phyloP scores from a whole-genome alignment of 768 basidiomycete genomes.

The Clathrus columnatus region DNA sequence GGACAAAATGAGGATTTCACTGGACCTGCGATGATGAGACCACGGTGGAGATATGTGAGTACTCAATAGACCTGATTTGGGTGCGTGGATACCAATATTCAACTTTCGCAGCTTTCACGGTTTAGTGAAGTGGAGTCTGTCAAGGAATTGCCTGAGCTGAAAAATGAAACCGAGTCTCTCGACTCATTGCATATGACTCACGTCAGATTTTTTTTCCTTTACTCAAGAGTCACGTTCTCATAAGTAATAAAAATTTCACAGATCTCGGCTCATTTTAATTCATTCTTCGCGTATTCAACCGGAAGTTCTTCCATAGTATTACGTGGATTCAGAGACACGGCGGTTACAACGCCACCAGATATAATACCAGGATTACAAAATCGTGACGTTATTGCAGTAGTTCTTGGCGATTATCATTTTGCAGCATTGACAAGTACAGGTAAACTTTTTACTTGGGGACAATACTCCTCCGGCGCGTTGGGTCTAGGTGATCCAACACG shows the following conservation, averaged over 20 bases:
- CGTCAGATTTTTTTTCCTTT: conserved; percentile 36
- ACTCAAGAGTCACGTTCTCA: conserved; percentile 13
- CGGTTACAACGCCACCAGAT: conserved; percentile 43
- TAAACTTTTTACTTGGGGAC: conserved; percentile 74
- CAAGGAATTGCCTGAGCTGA: conserved; percentile 36
- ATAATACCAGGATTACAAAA: conserved; percentile 70
- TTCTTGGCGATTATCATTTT: conserved; percentile 88
- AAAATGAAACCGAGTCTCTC: conserved; percentile 24
- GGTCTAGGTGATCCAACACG: conserved; percentile 71
- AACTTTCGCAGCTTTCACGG: conserved; percentile 47
- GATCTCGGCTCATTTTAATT: conserved; percentile 77
- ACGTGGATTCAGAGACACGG: conserved; percentile 38
- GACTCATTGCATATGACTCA: conserved; percentile 61
- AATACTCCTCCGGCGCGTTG: conserved; percentile 68
- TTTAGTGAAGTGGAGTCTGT: conserved; percentile 60
- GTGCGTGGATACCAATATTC: not conserved
- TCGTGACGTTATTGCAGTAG: conserved; percentile 72
- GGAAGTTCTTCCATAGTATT: conserved; percentile 64
- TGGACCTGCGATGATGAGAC: conserved; percentile 19
- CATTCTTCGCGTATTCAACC: conserved; percentile 77
- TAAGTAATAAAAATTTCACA: conserved; percentile 34
- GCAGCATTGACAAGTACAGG: conserved; percentile 76
- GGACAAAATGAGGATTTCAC: conserved; percentile 27
- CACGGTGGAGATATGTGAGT: conserved; percentile 67
- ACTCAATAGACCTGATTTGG: not conserved